Base-by-base conservation (phyloP, 2,329 filamentous ascomycete genomes). In the Colletotrichum camelliae region DNA sequence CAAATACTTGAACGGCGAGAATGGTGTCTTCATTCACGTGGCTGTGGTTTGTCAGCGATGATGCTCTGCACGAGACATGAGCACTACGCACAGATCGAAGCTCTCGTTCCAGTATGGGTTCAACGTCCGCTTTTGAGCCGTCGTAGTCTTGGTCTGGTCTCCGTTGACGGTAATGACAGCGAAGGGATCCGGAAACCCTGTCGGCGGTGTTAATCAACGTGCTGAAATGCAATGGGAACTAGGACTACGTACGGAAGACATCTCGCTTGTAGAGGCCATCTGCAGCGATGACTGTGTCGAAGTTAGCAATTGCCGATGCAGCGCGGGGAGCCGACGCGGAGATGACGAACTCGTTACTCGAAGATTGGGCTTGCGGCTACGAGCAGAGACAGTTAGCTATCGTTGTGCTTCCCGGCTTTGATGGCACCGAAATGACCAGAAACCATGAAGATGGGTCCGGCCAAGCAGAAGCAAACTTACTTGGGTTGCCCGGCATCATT, bases 91-190 rank as follows among this genome's bases (percentile, higher is more conserved):
- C 97, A 99, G 94, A 86, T 99, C 97, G 88, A 99, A 99, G 83
- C 93, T 96, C 88, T 99, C 97, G 86, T 99, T 99, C 97, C 97
- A 99, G 85, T 99, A 99, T n/a, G 97, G 97, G 85, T 98, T 98
- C 85, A 99, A 88, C 13, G 97, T 98, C 87, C 97, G 94, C 87
- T 98, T 98, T 85, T 97, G 98, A 80, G 98, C 97, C 48, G 94
- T 94, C 13, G 97, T 99, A n/a, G 97, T 98, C 86, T 96, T 95
- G 74, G 97, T 99, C 88, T 99, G 97, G 87, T 99, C 97, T 85
- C 97, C 97, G 86, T 96, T 96, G 86, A 98, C 93, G 74, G 97
- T 99, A 80, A 96, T 96, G 79, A 99, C 97, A 61, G 97, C 96
- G 84, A 99, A 99, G 29, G 97, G 97, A 86, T 99, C 97, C 75